A percentile compares a stretch with the other conserved stretches of the same genome.
Conservation (phyloP, 176 grass and related monocot genomes). For the Ensete glaucum region DNA sequence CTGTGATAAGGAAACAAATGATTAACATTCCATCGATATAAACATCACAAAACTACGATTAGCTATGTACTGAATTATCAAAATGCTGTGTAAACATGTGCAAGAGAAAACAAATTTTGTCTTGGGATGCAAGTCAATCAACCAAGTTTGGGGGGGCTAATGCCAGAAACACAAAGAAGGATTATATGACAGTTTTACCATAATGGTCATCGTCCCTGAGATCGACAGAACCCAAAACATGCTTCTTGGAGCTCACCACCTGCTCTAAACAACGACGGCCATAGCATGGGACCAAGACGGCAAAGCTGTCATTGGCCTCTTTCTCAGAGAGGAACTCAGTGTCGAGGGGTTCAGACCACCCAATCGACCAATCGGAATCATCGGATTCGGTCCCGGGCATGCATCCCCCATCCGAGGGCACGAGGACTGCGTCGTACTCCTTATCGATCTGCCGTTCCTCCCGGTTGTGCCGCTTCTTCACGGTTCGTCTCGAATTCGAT, state of each 20-base stretch:
- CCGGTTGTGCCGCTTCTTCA: constrained; percentile 10
- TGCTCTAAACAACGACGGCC: constrained; percentile 33
- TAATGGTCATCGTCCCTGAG: constrained; percentile 21
- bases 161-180: background rate
- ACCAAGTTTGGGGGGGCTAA: background rate
- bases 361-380: constrained; percentile 76
- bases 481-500: background rate
- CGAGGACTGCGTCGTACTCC: constrained; percentile 75
- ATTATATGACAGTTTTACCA: constrained; percentile 34
- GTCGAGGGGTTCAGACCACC: constrained; percentile 61
- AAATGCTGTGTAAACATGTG: background rate
- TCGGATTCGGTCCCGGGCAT: constrained; percentile 60
- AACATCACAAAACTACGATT: background rate
- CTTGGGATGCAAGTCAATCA: background rate
- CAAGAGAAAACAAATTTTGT: constrained; percentile 6
- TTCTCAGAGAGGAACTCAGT: constrained; percentile 47
- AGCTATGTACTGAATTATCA: background rate
- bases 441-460: constrained; percentile 36
- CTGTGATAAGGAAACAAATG: too few species aligned
- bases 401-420: constrained; percentile 67
- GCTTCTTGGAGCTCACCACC: constrained; percentile 18
- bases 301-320: constrained; percentile 45
- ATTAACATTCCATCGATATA: background rate
- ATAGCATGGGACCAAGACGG: constrained; percentile 75
- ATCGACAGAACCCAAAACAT: constrained; percentile 24